Base-by-base conservation (phyloP, 2,329 filamentous ascomycete species). In the Dothideomycetes sp. region DNA sequence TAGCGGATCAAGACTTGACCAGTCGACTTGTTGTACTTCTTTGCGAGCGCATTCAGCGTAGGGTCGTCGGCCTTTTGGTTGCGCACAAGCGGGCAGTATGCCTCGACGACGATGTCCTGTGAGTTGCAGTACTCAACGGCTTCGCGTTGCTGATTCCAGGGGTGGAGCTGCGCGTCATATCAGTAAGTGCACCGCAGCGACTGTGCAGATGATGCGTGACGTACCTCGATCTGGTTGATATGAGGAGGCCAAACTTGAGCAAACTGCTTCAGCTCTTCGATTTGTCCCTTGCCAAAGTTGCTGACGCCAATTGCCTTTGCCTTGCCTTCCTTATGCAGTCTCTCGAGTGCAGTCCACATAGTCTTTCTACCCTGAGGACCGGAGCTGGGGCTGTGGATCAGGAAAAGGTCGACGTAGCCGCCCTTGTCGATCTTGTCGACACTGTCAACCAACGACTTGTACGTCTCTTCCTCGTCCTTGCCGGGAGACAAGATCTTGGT, bases 1-100 rank as follows among this genome's bases (percentile, higher is more conserved):
- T 85, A 94, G 47, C 86, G 73, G 35, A 94, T 64, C 53, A 94
- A 61, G 8, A 94, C 65, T 68, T 94, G 87, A 8, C 83, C 81
- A 45, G 81, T 75, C 6, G 75, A 75, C 64, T 82, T 87, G 48
- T 69, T 69, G 58, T 91, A 76, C 64, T 86, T 88, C 52, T 80
- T 67, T 1, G 79, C 76, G 43, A 93, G 62, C 11, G 67, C 67
- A 45, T 73, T 69, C 22, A 91, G 65, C 10, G 72, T 74, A 47
- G 73, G 65, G 48, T 93, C 82, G 28, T 79, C 76, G 47, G 79
- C 78, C 49, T 85, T 80, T 63, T 82, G 65, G 42, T 84, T 87
- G 31, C 76, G 67, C n/a, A 79, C 78, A 16, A 82, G 70, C 4
- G 78, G 78, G 28, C 74, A 80, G 60, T 82, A 82, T 4, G 77